Evolutionary conservation across 106 monocot genomes (phyloP).

Genomic region (Dioscorea alata): DNA sequence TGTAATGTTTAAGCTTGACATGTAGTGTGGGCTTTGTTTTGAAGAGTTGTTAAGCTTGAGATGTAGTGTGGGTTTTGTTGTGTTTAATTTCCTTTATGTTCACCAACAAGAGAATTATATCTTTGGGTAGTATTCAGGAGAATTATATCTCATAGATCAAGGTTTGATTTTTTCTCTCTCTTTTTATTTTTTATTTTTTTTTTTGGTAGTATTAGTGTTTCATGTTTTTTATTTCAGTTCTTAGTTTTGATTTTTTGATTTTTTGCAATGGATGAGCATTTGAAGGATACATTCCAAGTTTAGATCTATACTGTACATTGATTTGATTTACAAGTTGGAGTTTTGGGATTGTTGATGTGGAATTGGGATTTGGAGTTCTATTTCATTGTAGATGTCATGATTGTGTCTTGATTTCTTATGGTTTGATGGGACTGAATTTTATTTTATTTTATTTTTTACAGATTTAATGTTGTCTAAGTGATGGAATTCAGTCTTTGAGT

Average conservation of each 20-base stretch:
- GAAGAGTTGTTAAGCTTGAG: too few species aligned
- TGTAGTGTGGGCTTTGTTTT: too few species aligned
- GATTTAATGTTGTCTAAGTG: neutral
- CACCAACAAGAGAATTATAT: too few species aligned
- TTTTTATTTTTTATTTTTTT: too few species aligned
- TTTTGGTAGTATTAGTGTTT: neutral
- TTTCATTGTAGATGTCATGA: too few species aligned
- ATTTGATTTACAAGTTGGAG: constrained; percentile 14
- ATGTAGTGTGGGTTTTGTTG: too few species aligned
- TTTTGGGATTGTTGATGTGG: neutral
- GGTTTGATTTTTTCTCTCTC: constrained; percentile 19
- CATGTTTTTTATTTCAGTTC: neutral
- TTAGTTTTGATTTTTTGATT: neutral
- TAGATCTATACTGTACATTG: constrained; percentile 10
- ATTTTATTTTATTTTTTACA: neutral
- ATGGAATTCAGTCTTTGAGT: neutral
- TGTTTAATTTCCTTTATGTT: too few species aligned
- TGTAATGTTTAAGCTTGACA: too few species aligned
- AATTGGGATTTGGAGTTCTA: neutral
- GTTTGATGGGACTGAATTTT: neutral
- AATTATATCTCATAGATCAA: constrained; percentile 36
- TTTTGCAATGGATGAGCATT: constrained; percentile 55
- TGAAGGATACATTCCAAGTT: constrained; percentile 62
- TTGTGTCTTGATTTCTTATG: neutral
- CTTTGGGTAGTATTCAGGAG: too few species aligned